Base-by-base conservation (phyloP, 208 protist species). In the Trichomonas vaginalis region DNA sequence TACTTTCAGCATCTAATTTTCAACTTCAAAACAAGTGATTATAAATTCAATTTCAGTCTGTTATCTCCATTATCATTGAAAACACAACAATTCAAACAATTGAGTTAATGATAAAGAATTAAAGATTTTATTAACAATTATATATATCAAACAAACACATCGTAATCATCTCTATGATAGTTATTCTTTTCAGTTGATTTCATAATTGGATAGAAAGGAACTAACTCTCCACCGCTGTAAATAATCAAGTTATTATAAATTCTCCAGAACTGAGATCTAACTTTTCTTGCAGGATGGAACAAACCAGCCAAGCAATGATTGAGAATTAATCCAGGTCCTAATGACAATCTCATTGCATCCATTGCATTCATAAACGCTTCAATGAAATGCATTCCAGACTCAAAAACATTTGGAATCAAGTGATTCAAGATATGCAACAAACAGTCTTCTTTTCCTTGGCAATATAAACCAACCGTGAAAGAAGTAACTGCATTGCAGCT, bases 381-480 rank as follows among this genome's bases (percentile, higher is more conserved):
- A 96, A 99, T 98, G 23, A 99, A 98, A 96, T 99, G 98, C 0
- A 99, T 98, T 37, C 99, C 98, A 27, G 99, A 98, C 97, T 99
- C 99, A 95, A 99, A 99, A 86, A 99, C 99, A 97, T 99, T 99
- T 8, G 99, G 99, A 98, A 99, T 99, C 27, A 99, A 97, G 96
- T 98, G 99, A 97, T 99, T 99, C 61, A 99, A 97, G 23, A 99
- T 96, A 97, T 99, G 99, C 14, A 98, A 95, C 0, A 99, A 97
- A n/a, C 99, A 98, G 79, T 99, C 99, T 96, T 99, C 98, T 70
- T 97, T 97, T 48, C 98, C 97, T 46, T 98, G 96, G 27, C 97
- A 97, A 27, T 96, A 56, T 14, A 70, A 95, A 39, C 96, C 97
- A n/a, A 99, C 96, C 27, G 99, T 96, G 80, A 99, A 98, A 95